Percentiles rank a stretch among this genome's conserved stretches.
Conservation (phyloP, 805 yeast species). For the Suhomyces sp. region DNA sequence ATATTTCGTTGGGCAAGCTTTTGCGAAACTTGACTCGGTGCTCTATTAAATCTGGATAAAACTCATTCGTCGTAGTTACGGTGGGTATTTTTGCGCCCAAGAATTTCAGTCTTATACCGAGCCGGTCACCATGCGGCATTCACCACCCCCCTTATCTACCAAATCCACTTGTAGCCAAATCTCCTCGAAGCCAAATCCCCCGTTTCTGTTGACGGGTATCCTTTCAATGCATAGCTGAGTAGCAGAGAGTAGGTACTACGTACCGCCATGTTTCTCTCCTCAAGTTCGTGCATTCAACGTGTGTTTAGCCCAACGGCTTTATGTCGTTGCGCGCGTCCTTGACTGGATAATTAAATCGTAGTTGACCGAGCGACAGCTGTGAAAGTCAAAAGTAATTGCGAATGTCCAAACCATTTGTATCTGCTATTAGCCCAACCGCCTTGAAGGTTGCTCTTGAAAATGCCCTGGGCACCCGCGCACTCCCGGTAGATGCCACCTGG, state of each 20-base stretch:
- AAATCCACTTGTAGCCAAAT: too few species aligned
- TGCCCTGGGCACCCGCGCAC: slow-evolving; percentile 18
- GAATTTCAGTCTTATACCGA: neutral
- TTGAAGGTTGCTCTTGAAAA: slow-evolving; percentile 9
- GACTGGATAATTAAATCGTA: neutral
- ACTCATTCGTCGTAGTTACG: neutral
- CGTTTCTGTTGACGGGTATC: neutral
- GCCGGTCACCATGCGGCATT: neutral
- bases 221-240: neutral
- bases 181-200: neutral
- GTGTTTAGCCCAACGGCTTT: too few species aligned
- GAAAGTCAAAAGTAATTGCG: neutral
- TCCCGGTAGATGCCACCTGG: slow-evolving; percentile 90
- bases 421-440: slow-evolving; percentile 13
- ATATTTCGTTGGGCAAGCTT: neutral
- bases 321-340: neutral
- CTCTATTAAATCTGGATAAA: too few species aligned
- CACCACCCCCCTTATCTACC: too few species aligned
- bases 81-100: neutral
- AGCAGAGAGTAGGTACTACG: too few species aligned
- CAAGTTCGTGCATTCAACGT: too few species aligned
- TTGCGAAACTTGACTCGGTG: neutral
- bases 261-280: neutral
- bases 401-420: slow-evolving; percentile 8
- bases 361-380: neutral